Evolutionary conservation across 768 basidiomycete species (phyloP), one percentile per base, ranked within the genome.

Genomic region (Xerocomellus amylosporus): DNA sequence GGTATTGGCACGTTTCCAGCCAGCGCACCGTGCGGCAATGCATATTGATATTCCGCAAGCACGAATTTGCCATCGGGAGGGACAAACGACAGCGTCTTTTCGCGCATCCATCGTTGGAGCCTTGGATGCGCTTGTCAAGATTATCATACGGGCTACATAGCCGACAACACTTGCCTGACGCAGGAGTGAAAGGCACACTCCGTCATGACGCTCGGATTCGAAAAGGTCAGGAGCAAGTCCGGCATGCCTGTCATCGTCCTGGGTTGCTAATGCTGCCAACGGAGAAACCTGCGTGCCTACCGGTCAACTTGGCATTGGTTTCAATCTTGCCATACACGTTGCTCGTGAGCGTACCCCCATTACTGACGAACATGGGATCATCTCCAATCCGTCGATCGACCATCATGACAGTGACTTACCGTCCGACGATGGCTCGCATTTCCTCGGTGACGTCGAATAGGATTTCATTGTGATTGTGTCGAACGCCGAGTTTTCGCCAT

Each of bases 131-230:
- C 48, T 51, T 26, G 56, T 58, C 51, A 60, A 38, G 10, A 59
- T 33, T 0, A 39, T 42, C 30, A 19, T 26, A 42, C 19, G 22
- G 49, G 38, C 43, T 38, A 40, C 50, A 31, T 38, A 38, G 45
- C 2, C 4, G 28, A 46, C 33, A 22, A 51, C 15, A 58, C 82
- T 54, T 69, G 92, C 92, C 95, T 81, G 52, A 98, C 86, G 68
- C 93, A 97, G 30, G 94, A 85, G 68, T 98, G 96, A 70, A 98
- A 96, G 2, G 90, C 83, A 58, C 87, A 88, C 61, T 95, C 90
- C 2, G 75, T 76, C 62, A 94, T 74, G 30, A 83, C 79, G 61
- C 82, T 82, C 1, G 90, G 79, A 67, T 91, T 93, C 8, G 82
- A 77, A 67, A 96, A 90, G 14, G 80, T 83, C 53, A 96, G 69